These are phyloP conservation scores for Tolypocladium cylindrosporum DNA, from an alignment of 2,329 filamentous ascomycete genomes.

Conservation along the genomic window DNA sequence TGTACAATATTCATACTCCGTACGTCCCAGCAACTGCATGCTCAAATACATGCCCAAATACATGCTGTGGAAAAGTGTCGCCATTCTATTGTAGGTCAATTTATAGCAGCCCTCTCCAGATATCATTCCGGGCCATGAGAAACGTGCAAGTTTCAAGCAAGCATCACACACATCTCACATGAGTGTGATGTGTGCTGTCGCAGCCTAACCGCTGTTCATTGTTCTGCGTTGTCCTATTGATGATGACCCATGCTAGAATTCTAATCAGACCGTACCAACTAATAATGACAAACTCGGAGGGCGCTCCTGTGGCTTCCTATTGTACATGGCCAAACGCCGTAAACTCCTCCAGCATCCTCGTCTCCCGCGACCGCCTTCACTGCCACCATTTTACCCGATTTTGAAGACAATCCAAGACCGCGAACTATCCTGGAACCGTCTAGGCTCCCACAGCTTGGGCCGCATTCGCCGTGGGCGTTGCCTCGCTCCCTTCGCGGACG, in stretches of 20 bases:
- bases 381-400: neutral
- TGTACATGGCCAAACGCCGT: neutral
- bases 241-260: neutral
- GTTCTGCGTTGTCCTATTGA: neutral
- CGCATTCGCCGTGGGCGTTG: conserved; percentile 1
- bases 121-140: no score
- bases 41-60: neutral
- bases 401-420: neutral
- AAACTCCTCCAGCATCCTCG: neutral
- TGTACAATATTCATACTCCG: no score
- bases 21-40: neutral
- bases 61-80: neutral
- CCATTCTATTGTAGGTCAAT: neutral
- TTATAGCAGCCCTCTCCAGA: no score
- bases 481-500: conserved; percentile 3
- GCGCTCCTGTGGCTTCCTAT: neutral
- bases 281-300: neutral
- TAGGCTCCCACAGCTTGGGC: conserved; percentile 2
- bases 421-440: neutral
- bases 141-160: no score
- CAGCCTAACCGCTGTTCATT: neutral
- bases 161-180: no score
- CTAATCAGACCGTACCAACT: neutral
- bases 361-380: neutral
- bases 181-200: no score